phyloP scores from a whole-genome alignment of 2,329 filamentous ascomycete genomes.

The Delphinella strobiligena region DNA sequence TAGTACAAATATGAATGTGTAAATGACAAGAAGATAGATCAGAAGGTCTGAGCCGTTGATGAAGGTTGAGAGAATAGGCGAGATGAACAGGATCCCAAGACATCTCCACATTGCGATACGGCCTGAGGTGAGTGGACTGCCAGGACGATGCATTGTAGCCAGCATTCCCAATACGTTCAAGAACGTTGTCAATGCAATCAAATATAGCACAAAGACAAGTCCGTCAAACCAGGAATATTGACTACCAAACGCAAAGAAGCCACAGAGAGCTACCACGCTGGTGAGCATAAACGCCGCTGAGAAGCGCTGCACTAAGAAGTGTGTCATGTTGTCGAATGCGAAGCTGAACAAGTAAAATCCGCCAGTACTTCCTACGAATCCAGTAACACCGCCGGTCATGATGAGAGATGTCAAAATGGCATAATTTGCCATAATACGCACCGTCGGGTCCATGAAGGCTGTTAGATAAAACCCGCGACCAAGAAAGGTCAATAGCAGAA shows the following conservation, averaged over 20 bases:
- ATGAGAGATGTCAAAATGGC: slow-evolving; percentile 27
- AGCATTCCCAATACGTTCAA: slow-evolving; percentile 31
- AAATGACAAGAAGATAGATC: slow-evolving; percentile 45
- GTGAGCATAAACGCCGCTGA: slow-evolving; percentile 9
- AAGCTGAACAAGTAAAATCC: slow-evolving; percentile 40
- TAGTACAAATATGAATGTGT: slow-evolving; percentile 39
- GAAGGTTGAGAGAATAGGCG: slow-evolving; percentile 44
- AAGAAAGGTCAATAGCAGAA: slow-evolving; percentile 45
- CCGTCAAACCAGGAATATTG: slow-evolving; percentile 20
- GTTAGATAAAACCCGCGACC: slow-evolving; percentile 51
- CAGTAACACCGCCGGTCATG: slow-evolving; percentile 48
- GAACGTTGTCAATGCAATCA: slow-evolving; percentile 46
- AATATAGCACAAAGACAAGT: slow-evolving; percentile 48
- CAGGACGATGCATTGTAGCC: slow-evolving; percentile 11
- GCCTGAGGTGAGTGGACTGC: slow-evolving; percentile 29
- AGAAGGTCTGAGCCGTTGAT: slow-evolving; percentile 39
- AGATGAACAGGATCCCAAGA: slow-evolving; percentile 44
- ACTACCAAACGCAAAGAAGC: slow-evolving; percentile 11
- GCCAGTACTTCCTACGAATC: slow-evolving; percentile 51
- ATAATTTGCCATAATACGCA: slow-evolving; percentile 8
- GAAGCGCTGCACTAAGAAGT: slow-evolving; percentile 11
- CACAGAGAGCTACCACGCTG: slow-evolving; percentile 9
- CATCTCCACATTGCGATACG: slow-evolving; percentile 43
- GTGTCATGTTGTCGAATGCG: slow-evolving; percentile 12
- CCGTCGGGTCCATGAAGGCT: slow-evolving; percentile 35